phyloP scores from a whole-genome alignment of 73 alveolate species.

The Breviolum minutum region DNA sequence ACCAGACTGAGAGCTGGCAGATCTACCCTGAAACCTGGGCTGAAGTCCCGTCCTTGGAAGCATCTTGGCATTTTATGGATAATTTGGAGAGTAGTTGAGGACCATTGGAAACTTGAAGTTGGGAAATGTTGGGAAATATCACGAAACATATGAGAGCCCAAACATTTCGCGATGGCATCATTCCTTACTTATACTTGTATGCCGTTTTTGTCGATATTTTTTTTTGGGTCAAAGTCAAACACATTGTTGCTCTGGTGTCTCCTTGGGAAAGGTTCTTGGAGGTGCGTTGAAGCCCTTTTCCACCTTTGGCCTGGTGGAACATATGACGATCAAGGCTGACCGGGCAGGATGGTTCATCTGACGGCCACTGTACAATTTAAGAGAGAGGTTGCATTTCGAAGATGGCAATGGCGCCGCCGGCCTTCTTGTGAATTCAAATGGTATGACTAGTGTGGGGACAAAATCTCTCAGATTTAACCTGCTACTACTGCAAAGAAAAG shows the following conservation, averaged over 20 bases:
- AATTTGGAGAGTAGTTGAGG: background rate
- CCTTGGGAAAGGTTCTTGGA: background rate
- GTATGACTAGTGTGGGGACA: no score
- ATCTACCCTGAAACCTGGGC: background rate
- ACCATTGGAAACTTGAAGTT: background rate
- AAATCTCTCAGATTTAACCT: no score
- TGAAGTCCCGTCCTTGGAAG: background rate
- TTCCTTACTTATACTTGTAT: background rate
- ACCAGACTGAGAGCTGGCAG: conserved; percentile 13
- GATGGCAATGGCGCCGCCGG: background rate
- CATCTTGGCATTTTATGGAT: background rate
- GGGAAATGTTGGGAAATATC: background rate
- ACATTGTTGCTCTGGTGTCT: background rate
- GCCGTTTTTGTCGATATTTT: background rate
- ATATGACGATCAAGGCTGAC: background rate
- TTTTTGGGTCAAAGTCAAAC: background rate
- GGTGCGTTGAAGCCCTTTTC: conserved; percentile 9
- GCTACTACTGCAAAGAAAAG: no score
- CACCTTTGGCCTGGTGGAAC: conserved; percentile 29
- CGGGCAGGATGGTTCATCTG: background rate
- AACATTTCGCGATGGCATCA: background rate
- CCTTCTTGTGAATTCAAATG: no score
- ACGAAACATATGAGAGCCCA: background rate
- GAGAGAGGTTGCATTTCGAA: background rate
- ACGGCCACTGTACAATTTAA: background rate